Evolutionary conservation across 345 rosid genomes (phyloP), one percentile per base, ranked within the genome.

Genomic region (Salix suchowensis): DNA sequence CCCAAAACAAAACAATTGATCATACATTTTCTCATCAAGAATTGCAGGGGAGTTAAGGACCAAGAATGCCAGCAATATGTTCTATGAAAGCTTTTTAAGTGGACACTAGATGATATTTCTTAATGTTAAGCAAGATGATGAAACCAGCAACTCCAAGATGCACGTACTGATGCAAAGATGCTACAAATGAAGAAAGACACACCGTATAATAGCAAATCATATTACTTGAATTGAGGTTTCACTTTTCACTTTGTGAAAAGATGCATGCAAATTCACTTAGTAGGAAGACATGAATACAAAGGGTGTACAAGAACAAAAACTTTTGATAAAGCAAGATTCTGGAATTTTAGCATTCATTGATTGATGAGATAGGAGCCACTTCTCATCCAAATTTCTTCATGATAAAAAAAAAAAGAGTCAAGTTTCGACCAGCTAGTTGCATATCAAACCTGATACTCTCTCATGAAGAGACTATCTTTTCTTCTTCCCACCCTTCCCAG

Each of bases 401-500:
- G 61, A 55, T 55, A 55, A 55, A 23, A 55, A n/a, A 55, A n/a
- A n/a, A 54, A 21, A 54, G 8, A 8, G 13, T 21, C 62, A 58
- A n/a, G 13, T 23, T 58, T 23, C 1, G 5, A n/a, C 14, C 64
- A 58, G 28, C 64, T 23, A 3, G 64, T 9, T 4, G 64, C 14
- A 58, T n/a, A 58, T 12, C 64, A 58, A 23, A 58, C 28, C 64
- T n/a, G 4, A 58, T 58, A 26, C 14, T 23, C 10, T 55, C 62
- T 23, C 26, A 46, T 64, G n/a, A 40, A 61, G 68, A n/a, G 23
- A 65, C 79, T 85, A 91, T 87, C 97, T 85, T 89, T 90, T 94
- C 91, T 94, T 96, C 77, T 73, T 94, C 65, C 97, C 91, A 58
- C 94, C 88, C 86, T 92, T 94, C 66, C 95, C 92, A 13, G 94